A percentile compares a stretch with the other conserved stretches of the same genome.
phyloP scores from a whole-genome alignment of 2,329 filamentous ascomycete species.

The Alternaria incomplexa region DNA sequence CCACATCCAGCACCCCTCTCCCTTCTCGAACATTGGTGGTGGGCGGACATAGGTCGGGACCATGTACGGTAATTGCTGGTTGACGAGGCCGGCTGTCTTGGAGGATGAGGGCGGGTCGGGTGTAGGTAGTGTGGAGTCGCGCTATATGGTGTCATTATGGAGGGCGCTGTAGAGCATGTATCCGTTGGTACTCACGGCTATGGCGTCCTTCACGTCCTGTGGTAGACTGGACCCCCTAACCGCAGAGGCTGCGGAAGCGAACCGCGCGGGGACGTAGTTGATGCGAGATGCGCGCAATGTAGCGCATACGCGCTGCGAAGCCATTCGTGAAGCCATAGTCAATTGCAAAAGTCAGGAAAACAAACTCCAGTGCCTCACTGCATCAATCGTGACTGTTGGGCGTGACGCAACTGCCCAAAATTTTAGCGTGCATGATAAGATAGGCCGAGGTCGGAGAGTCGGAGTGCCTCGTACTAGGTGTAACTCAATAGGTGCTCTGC shows the following conservation, averaged over 20 bases:
- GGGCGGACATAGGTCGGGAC: slow-evolving; percentile 93
- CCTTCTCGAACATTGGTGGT: slow-evolving; percentile 85
- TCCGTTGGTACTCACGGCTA: slow-evolving; percentile 40
- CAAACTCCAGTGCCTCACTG: slow-evolving; percentile 5
- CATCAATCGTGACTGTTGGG: slow-evolving; percentile 15
- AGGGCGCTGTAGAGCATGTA: neutral
- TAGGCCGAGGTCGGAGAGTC: slow-evolving; percentile 29
- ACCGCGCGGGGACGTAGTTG: slow-evolving; percentile 34
- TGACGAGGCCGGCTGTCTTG: slow-evolving; percentile 74
- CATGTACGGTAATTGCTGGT: slow-evolving; percentile 84
- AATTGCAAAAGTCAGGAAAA: slow-evolving; percentile 5
- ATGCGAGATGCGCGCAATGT: slow-evolving; percentile 35
- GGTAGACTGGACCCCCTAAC: slow-evolving; percentile 50
- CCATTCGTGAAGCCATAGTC: slow-evolving; percentile 43
- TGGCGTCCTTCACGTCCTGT: slow-evolving; percentile 49
- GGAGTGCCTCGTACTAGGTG: neutral
- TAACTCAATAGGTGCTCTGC: neutral
- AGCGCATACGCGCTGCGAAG: slow-evolving; percentile 29
- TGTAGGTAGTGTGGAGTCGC: slow-evolving; percentile 60
- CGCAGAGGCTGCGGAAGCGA: slow-evolving; percentile 49
- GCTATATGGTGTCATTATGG: slow-evolving; percentile 30
- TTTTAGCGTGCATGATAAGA: slow-evolving; percentile 20
- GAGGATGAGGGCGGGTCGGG: slow-evolving; percentile 78
- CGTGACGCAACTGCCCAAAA: slow-evolving; percentile 24
- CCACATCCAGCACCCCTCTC: slow-evolving; percentile 85